Evolutionary conservation across 2,329 filamentous ascomycete species (phyloP), one percentile per base, ranked within the genome.

Genomic region (Epichloe amarillans): DNA sequence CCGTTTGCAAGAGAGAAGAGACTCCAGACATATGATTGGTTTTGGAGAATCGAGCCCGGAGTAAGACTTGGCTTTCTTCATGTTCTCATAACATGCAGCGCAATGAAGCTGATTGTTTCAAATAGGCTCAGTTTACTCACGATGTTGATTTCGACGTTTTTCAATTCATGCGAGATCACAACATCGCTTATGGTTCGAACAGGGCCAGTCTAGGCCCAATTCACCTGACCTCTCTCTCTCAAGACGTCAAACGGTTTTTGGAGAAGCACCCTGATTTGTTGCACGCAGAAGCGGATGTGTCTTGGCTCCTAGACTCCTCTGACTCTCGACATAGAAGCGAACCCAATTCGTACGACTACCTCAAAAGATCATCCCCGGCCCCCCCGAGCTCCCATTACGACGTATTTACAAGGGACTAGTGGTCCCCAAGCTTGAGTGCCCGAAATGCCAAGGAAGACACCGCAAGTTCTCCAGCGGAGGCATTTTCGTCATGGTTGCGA

Each of bases 141-240:
- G 66, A 77, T 54, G 78, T 94, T 55, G 81, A 88, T 62, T 93
- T 94, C 62, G 88, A 94, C 61, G 80, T 93, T 33, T 94, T 94
- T 70, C 79, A 82, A 45, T 90, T 83, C 71, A 91, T 94, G 86
- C 75, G 81, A 55, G 87, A 94, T 61, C 80, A 87, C 64, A 83
- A 88, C 62, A 85, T 91, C 63, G 86, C 82, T 11, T 93, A 93
- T 61, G 88, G 77, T 12, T 80, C 79, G 61, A 79, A 74, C 53
- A 72, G 74, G 60, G 69, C 70, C 23, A 68, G 72, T 41, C 61
- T 75, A 30, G 69, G 73, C 50, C 67, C 72, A 49, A 67, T 67
- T 5, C 65, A 67, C 33, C 64, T 70, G 46, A 64, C 66, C 11
- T 66, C 63, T 3, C 64, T 78, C 15, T 76, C 73, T 63, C 65